A percentile compares a stretch with the other conserved stretches of the same genome.
These are phyloP conservation scores for Copromyces sp. DNA, from an alignment of 495 filamentous ascomycete genomes.

Conservation along the genomic window DNA sequence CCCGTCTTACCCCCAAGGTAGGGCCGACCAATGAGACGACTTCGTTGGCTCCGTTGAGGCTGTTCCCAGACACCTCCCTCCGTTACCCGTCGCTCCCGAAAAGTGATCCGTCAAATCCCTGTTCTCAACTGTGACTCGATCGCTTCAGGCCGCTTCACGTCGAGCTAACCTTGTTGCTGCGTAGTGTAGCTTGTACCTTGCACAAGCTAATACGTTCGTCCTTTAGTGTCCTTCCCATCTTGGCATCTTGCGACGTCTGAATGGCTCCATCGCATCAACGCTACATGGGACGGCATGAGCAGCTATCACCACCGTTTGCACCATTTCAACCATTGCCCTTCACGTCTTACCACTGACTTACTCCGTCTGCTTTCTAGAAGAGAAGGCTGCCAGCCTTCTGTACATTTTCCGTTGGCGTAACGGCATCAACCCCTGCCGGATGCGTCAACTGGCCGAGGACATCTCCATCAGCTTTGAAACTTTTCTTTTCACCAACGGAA, in stretches of 20 bases:
- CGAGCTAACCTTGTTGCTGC: conserved; percentile 8
- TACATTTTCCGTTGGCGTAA: neutral
- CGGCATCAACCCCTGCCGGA: neutral
- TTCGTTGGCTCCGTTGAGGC: conserved; percentile 15
- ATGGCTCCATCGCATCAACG: neutral
- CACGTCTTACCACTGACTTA: neutral
- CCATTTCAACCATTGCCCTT: neutral
- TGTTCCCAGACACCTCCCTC: conserved; percentile 14
- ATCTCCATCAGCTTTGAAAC: neutral
- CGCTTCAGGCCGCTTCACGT: conserved; percentile 21
- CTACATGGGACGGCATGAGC: neutral
- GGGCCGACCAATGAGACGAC: conserved; percentile 19
- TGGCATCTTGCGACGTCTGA: neutral
- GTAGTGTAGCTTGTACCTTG: neutral
- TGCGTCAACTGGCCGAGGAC: neutral
- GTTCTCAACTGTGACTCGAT: conserved; percentile 21
- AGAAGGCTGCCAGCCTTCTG: neutral
- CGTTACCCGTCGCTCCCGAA: conserved; percentile 22
- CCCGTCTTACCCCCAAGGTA: conserved; percentile 8
- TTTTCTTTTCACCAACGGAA: neutral
- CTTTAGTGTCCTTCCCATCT: neutral
- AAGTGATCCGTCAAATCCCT: conserved; percentile 20
- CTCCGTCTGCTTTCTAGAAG: neutral
- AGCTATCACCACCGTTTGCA: neutral
- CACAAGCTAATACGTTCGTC: neutral